Evolutionary conservation across 2,329 filamentous ascomycete genomes (phyloP).

Genomic region (Helminthosporium solani): DNA sequence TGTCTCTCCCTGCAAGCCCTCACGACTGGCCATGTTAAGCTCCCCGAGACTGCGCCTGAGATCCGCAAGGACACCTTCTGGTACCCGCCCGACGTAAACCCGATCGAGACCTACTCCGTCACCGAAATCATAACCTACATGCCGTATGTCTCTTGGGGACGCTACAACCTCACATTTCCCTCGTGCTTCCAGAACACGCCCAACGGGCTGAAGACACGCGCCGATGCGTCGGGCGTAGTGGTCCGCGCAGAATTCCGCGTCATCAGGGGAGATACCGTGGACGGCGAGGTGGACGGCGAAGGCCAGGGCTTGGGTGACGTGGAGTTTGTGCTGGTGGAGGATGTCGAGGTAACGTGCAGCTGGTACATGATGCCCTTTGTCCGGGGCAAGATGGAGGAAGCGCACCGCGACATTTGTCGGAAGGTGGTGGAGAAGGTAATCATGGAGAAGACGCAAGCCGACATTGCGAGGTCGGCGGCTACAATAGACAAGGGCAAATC

Average conservation of each 20-base stretch:
- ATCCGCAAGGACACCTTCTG: conserved; percentile 38
- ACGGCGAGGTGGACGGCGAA: conserved; percentile 33
- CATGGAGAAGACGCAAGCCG: conserved; percentile 21
- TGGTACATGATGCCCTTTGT: conserved; percentile 42
- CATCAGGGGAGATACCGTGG: conserved; percentile 23
- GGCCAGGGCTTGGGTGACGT: conserved; percentile 35
- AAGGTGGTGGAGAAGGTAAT: conserved; percentile 37
- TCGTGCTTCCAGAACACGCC: conserved; percentile 36
- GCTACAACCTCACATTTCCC: conserved; percentile 35
- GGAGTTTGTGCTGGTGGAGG: conserved; percentile 37
- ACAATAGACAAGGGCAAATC: conserved; percentile 24
- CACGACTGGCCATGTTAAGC: conserved; percentile 29
- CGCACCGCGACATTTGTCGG: conserved; percentile 34
- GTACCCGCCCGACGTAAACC: conserved; percentile 33
- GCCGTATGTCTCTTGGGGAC: conserved; percentile 34
- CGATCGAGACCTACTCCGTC: conserved; percentile 31
- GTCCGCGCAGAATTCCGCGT: conserved; percentile 37
- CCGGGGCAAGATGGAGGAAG: conserved; percentile 33
- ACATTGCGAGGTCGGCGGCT: conserved; percentile 16
- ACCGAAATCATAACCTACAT: conserved; percentile 32
- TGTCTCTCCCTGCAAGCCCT: conserved; percentile 37
- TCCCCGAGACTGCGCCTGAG: conserved; percentile 21
- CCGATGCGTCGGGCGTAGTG: conserved; percentile 31
- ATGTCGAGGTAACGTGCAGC: conserved; percentile 35
- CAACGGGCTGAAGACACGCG: conserved; percentile 34